A percentile compares a stretch with the other conserved stretches of the same genome.
phyloP scores from a whole-genome alignment of 192 early-diverging fungal genomes.

The Backusella westeae region DNA sequence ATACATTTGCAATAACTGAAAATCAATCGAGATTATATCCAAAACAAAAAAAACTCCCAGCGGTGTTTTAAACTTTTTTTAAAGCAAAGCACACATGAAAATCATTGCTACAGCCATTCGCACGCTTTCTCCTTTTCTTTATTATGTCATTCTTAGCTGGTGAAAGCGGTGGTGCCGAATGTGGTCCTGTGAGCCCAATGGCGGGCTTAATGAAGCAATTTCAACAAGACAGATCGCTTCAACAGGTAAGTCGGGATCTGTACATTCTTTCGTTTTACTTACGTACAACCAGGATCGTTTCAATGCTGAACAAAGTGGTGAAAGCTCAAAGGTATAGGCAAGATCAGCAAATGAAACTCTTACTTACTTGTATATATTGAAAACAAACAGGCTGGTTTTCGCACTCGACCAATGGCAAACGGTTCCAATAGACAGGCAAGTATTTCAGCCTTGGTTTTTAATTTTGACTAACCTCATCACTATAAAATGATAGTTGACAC shows the following conservation, averaged over 20 bases:
- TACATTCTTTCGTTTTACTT: neutral
- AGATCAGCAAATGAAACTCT: neutral
- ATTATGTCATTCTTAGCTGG: neutral
- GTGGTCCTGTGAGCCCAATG: conserved; percentile 75
- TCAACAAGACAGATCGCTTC: conserved; percentile 69
- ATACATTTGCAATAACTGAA: too few relatives aligned
- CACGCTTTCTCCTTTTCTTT: neutral
- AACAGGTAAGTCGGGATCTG: conserved; percentile 56
- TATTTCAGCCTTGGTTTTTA: neutral
- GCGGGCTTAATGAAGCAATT: conserved; percentile 78
- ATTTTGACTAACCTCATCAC: neutral
- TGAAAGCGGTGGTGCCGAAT: conserved; percentile 56
- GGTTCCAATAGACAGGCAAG: conserved; percentile 22
- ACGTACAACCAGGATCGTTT: conserved; percentile 24
- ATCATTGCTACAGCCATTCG: neutral
- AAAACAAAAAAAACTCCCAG: neutral
- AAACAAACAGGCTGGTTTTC: conserved; percentile 6
- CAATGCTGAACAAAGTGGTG: conserved; percentile 18
- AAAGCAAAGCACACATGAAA: neutral
- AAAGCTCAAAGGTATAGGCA: conserved; percentile 20
- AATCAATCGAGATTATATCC: too few relatives aligned
- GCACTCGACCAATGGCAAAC: neutral
- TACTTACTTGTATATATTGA: neutral
- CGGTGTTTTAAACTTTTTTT: neutral
- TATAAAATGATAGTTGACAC: conserved; percentile 40